Evolutionary conservation across 257 asterid species (phyloP).

Genomic region (Lycium barbarum): DNA sequence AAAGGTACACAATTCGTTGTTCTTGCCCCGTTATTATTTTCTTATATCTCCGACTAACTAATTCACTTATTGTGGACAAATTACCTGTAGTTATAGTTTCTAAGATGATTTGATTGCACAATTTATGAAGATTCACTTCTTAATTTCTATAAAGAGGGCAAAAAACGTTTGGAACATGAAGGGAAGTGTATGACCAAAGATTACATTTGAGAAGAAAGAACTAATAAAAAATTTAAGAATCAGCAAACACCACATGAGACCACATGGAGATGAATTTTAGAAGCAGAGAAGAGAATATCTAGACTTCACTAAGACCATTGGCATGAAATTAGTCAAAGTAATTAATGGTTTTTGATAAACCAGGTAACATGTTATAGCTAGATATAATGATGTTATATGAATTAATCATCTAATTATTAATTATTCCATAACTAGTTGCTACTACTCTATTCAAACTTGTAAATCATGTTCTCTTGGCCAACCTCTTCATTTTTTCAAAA

Average conservation of each 20-base stretch:
- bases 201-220: background rate
- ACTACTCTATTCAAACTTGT: conserved; percentile 4
- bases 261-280: conserved; percentile 25
- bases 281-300: background rate
- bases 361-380: background rate
- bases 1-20: no score
- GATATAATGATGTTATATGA: background rate
- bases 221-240: background rate
- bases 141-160: background rate
- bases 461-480: conserved; percentile 21
- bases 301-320: background rate
- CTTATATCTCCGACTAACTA: no score
- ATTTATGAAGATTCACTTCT: background rate
- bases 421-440: background rate
- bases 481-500: background rate
- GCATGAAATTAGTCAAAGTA: conserved; percentile 19
- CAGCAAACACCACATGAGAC: background rate
- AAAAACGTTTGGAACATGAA: background rate
- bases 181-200: background rate
- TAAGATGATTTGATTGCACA: no score
- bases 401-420: conserved; percentile 15
- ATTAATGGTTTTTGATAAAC: background rate
- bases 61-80: no score
- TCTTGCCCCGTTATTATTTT: no score
- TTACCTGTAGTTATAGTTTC: no score